Evolutionary conservation across 768 basidiomycete species (phyloP), one percentile per base, ranked within the genome.

Genomic region (Peribolospora baueri): DNA sequence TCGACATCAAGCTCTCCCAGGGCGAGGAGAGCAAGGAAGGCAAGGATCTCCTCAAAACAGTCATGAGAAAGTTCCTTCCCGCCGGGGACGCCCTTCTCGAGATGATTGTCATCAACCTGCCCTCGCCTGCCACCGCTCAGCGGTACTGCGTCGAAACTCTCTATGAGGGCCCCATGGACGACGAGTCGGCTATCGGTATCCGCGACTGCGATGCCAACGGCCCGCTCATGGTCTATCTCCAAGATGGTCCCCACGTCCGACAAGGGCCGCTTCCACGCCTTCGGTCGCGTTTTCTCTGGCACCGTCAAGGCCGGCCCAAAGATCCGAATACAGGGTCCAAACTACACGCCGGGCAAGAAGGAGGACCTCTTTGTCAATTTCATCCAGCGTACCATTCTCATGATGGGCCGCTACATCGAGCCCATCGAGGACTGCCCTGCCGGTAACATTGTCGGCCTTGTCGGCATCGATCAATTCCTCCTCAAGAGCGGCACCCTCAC

Each of bases 241-340:
- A 97, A 97, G 80, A 97, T 98, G 93, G 93, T 97, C 64, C 93
- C 93, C 59, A 95, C 93, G 46, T 93, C 93, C 63, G 93, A 98
- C 71, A 97, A 97, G 73, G 93, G 93, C 65, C 88, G 93, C 58
- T 98, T 97, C 83, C 97, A 97, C 71, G 93, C 93, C 58, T 98
- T 98, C 70, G 93, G 93, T 71, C 93, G 93, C 77, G 81, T 98
- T 73, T 98, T 98, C 77, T 84, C 93, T 60, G 93, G 93, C 66
- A 97, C 88, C 59, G 88, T 97, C 66, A 80, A 78, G 62, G 78
- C 93, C 55, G 93, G 93, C 55, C 93, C 93, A 66, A 98, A 98
- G 74, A 78, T 97, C 72, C 87, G 93, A 65, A 97, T 98, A 64
- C 93, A 98, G 72, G 93, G 93, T 14, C 93, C 93, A 62, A 98